Conservation (phyloP, 2,329 filamentous ascomycete genomes). For the Aureobasidium sp. region DNA sequence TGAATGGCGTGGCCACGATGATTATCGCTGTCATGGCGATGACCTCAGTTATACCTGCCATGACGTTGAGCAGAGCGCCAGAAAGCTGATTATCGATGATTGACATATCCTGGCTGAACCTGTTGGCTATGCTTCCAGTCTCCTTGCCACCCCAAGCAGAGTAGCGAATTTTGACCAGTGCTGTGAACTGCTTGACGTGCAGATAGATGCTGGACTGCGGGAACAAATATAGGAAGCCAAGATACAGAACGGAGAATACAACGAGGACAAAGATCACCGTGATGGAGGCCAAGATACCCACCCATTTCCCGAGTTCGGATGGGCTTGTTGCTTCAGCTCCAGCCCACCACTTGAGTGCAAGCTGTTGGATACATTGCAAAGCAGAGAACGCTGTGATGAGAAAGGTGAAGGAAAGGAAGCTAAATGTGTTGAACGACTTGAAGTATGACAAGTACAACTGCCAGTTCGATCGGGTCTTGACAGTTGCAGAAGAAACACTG, state of each 20-base stretch:
- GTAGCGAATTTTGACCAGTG: constrained; percentile 12
- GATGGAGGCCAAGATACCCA: constrained; percentile 6
- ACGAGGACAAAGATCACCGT: background rate
- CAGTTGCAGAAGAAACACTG: background rate
- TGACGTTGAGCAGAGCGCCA: constrained; percentile 8
- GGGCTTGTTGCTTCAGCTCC: constrained; percentile 25
- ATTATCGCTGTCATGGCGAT: constrained; percentile 12
- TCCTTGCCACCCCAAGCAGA: constrained; percentile 10
- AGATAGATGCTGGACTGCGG: constrained; percentile 13
- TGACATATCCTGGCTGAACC: constrained; percentile 39
- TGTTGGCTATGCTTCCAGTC: constrained; percentile 23
- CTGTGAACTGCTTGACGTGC: constrained; percentile 12
- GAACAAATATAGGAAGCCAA: constrained; percentile 10
- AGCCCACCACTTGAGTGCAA: constrained; percentile 14
- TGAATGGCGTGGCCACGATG: constrained; percentile 31
- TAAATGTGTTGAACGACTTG: constrained; percentile 1
- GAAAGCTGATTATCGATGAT: constrained; percentile 37
- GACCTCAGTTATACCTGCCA: constrained; percentile 1
- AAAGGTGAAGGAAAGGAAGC: background rate
- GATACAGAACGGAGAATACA: background rate
- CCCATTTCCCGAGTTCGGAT: background rate
- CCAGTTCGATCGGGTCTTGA: background rate
- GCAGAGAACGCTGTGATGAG: background rate
- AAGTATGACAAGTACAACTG: constrained; percentile 12
- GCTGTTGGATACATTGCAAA: constrained; percentile 1